Evolutionary conservation across 139 green algal genomes (phyloP).

Genomic region (Eudorina sp.): DNA sequence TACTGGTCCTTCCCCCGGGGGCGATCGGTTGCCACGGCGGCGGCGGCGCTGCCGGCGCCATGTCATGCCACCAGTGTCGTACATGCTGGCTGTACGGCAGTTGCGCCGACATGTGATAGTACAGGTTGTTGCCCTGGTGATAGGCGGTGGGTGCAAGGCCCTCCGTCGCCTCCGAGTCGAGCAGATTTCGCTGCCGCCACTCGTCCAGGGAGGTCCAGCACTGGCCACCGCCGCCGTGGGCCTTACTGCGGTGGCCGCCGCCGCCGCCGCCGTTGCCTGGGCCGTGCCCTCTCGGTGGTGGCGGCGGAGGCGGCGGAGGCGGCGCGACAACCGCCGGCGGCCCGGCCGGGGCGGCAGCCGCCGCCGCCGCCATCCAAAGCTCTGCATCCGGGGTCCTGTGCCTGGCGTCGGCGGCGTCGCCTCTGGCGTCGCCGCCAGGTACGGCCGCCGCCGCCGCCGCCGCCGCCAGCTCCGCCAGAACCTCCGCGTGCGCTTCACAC

Average conservation of each 20-base stretch:
- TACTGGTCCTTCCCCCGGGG: too few species aligned
- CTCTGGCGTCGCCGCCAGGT: not conserved
- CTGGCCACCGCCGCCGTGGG: not conserved
- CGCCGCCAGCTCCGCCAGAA: constrained; percentile 30
- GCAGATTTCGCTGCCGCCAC: constrained; percentile 25
- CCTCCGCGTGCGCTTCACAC: constrained; percentile 28
- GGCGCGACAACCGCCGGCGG: not conserved
- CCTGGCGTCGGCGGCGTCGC: not conserved
- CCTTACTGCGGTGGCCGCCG: not conserved
- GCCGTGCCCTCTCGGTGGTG: not conserved
- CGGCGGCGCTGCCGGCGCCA: not conserved
- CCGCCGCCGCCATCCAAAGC: not conserved
- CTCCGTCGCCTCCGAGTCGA: constrained; percentile 1
- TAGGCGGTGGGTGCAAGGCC: not conserved
- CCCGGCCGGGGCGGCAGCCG: not conserved
- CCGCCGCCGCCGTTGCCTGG: not conserved
- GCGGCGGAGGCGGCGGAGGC: constrained; percentile 9
- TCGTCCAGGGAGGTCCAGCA: constrained; percentile 39
- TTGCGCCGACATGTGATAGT: not conserved
- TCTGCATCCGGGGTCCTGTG: not conserved
- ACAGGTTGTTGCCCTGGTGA: too few species aligned
- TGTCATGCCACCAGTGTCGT: not conserved
- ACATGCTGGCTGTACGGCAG: not conserved
- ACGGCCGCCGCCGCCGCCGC: not conserved
- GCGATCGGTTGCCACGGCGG: not conserved